Conservation (phyloP, 2,329 filamentous ascomycete species). For the Pestalotiopsis sp. region DNA sequence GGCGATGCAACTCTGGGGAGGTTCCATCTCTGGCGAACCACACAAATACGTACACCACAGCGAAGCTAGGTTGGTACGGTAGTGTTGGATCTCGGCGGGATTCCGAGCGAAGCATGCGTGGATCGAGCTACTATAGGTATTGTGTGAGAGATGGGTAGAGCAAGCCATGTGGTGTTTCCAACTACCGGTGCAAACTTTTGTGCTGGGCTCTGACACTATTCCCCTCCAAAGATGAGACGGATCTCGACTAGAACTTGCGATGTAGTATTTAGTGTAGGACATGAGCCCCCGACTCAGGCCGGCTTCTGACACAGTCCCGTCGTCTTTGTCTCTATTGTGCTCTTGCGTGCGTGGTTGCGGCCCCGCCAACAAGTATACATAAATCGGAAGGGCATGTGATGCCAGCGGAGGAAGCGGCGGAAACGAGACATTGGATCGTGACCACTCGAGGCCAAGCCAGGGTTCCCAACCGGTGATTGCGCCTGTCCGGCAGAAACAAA, state of each 20-base stretch:
- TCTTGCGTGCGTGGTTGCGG: neutral
- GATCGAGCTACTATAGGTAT: neutral
- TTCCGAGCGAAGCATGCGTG: neutral
- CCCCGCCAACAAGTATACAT: slow-evolving; percentile 3
- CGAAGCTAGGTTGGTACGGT: neutral
- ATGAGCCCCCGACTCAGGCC: neutral
- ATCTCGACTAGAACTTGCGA: neutral
- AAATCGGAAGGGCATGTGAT: slow-evolving; percentile 8
- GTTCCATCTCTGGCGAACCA: neutral
- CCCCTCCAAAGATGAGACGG: neutral
- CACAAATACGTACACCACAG: neutral
- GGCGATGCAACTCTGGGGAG: neutral
- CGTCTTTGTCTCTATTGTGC: neutral
- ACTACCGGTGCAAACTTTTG: neutral
- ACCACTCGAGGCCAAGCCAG: neutral
- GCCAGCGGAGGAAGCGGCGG: slow-evolving; percentile 6
- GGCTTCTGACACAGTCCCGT: neutral
- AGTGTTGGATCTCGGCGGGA: neutral
- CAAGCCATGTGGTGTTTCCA: neutral
- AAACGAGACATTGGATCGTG: slow-evolving; percentile 3
- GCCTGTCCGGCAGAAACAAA: neutral
- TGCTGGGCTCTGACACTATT: neutral
- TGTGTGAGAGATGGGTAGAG: neutral
- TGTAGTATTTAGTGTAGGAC: neutral
- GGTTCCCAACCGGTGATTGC: neutral